Evolutionary conservation across 345 rosid species (phyloP).

Genomic region (Viola odorata): DNA sequence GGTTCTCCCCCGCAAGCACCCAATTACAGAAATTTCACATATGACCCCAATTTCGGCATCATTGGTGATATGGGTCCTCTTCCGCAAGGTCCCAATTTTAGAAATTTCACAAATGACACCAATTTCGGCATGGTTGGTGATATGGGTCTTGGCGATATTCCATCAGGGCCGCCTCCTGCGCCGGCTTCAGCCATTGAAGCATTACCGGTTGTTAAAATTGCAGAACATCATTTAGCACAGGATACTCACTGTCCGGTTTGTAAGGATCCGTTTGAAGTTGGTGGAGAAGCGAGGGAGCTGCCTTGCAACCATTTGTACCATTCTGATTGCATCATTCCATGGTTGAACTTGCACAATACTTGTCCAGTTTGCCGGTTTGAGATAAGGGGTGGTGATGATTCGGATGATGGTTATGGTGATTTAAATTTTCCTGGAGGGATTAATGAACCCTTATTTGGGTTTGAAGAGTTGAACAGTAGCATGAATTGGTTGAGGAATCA

Average conservation of each 20-base stretch:
- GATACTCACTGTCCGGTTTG: slow-evolving; percentile 61
- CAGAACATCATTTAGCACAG: slow-evolving; percentile 25
- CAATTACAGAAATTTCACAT: too few relatives aligned
- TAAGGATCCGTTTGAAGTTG: slow-evolving; percentile 62
- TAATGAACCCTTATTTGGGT: slow-evolving; percentile 3
- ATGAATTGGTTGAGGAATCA: slow-evolving; percentile 27
- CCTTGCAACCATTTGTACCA: slow-evolving; percentile 73
- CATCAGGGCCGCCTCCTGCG: slow-evolving; percentile 48
- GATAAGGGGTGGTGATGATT: slow-evolving; percentile 13
- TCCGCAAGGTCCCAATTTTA: too few relatives aligned
- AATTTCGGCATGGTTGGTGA: too few relatives aligned
- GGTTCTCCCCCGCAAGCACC: too few relatives aligned
- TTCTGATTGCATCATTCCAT: slow-evolving; percentile 59
- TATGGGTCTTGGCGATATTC: slow-evolving; percentile 23
- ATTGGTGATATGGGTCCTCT: too few relatives aligned
- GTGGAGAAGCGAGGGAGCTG: slow-evolving; percentile 44
- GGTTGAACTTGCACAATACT: slow-evolving; percentile 62
- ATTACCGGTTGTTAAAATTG: slow-evolving; percentile 31
- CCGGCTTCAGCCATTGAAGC: slow-evolving; percentile 42
- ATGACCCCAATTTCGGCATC: too few relatives aligned
- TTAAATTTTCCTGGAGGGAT: slow-evolving; percentile 1
- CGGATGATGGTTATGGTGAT: slow-evolving; percentile 13
- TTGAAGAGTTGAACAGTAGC: slow-evolving; percentile 20
- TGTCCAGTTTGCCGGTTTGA: slow-evolving; percentile 68
- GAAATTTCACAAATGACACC: too few relatives aligned